Base-by-base conservation (phyloP, 257 asterid genomes). In the Solanum medicagineum region DNA sequence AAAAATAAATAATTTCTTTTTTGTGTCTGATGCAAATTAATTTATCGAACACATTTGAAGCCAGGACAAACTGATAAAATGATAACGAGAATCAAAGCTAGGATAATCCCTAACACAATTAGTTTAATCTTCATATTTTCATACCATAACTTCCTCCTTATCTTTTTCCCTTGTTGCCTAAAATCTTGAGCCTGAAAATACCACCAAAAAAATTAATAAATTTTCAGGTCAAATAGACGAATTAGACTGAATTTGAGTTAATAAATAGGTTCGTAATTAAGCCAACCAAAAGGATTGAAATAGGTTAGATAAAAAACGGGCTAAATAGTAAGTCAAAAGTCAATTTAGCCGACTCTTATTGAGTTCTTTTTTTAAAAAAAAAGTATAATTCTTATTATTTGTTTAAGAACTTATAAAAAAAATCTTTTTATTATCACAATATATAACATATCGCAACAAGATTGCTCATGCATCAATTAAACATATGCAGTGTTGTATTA, bases 51-150 rank as follows among this genome's bases (percentile, higher is more conserved):
- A 75, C 94, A 92, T 80, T 84, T 55, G 79, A 92, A 92, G 65
- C 88, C 87, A 75, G 83, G 94, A 86, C 94, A 92, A 20, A 92
- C 49, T 15, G 93, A 83, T 60, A 92, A 79, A 51, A 86, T 10
- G 80, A 92, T 85, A 69, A 92, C 80, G 84, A 90, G 89, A 75
- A 84, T 82, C 84, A 92, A 51, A 7, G 85, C 88, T 54, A 88
- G 7, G 6, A 90, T 3, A 47, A 92, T 87, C 16, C 83, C 91
- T n/a, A 88, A 29, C 56, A 88, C 93, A 26, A 89, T 84, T 79
- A 91, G 62, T 85, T 91, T 91, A 57, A 90, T 88, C 89, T 91
- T 91, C 94, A 91, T 90, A 32, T 90, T 90, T 84, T 90, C 87
- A 74, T 85, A 19, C 94, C 94, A 91, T 90, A 91, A 87, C 87